Evolutionary conservation across 1,284 basidiomycete species (phyloP).

Genomic region (Ceratobasidium sp.): DNA sequence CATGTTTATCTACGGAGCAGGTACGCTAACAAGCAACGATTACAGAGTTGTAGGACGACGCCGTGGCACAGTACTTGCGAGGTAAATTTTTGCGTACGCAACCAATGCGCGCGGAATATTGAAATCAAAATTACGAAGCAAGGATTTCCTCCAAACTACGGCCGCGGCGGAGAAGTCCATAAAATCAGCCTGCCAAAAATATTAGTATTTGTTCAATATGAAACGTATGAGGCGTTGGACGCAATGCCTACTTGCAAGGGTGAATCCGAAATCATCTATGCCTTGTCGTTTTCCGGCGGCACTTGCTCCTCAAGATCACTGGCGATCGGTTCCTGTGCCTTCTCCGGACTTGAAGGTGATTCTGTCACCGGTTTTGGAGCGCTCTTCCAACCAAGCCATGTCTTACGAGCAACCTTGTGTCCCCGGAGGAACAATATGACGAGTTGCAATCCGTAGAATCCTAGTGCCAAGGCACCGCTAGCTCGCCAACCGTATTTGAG

Average conservation of each 20-base stretch:
- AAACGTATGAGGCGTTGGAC: too few species aligned
- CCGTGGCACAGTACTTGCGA: too few species aligned
- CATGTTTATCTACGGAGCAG: too few species aligned
- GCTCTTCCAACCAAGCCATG: slow-evolving; percentile 66
- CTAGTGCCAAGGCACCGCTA: slow-evolving; percentile 59
- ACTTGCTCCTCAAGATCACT: neutral
- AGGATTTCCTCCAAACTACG: too few species aligned
- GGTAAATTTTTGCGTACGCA: too few species aligned
- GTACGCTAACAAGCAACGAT: neutral
- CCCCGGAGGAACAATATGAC: slow-evolving; percentile 58
- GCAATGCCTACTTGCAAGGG: too few species aligned
- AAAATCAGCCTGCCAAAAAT: too few species aligned
- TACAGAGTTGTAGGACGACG: neutral
- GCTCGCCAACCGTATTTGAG: slow-evolving; percentile 66
- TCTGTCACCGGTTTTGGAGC: slow-evolving; percentile 49
- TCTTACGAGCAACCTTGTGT: slow-evolving; percentile 58
- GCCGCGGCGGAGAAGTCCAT: too few species aligned
- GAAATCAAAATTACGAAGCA: too few species aligned
- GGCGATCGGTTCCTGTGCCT: slow-evolving; percentile 9
- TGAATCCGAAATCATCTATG: neutral
- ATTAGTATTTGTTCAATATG: too few species aligned
- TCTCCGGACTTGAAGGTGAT: neutral
- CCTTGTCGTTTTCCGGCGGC: slow-evolving; percentile 6
- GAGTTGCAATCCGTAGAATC: slow-evolving; percentile 57
- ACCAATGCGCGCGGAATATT: too few species aligned